Percentiles rank a stretch among this genome's conserved stretches.
phyloP scores from a whole-genome alignment of 1,284 basidiomycete genomes.

The Trichosporon coremiiforme region DNA sequence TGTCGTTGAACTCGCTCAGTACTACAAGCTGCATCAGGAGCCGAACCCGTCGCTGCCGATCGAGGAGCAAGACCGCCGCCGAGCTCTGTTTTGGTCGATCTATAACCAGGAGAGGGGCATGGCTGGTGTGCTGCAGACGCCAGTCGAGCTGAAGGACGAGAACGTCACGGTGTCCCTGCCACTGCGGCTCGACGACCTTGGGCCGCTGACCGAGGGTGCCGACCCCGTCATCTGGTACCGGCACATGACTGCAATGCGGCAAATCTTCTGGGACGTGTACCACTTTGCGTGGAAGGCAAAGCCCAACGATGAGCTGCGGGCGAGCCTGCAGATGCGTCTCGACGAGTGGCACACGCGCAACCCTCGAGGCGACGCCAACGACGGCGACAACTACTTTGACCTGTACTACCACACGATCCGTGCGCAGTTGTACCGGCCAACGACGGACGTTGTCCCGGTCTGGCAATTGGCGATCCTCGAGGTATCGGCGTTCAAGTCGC shows the following conservation, averaged over 20 bases:
- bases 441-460: neutral
- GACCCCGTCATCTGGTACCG: constrained; percentile 17
- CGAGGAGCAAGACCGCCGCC: constrained; percentile 22
- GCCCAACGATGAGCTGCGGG: constrained; percentile 1
- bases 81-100: constrained; percentile 21
- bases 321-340: constrained; percentile 10
- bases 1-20: neutral
- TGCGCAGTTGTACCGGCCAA: constrained; percentile 22
- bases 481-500: constrained; percentile 18
- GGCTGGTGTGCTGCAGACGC: neutral
- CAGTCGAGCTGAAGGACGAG: constrained; percentile 13
- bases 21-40: constrained; percentile 19
- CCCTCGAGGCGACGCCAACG: too few species aligned
- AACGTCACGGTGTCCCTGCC: constrained; percentile 21
- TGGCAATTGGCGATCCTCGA: constrained; percentile 17
- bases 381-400: constrained; percentile 21
- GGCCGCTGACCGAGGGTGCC: constrained; percentile 8
- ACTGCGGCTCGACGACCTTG: constrained; percentile 14
- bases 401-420: constrained; percentile 25
- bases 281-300: neutral
- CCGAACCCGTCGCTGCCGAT: neutral
- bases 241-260: constrained; percentile 21
- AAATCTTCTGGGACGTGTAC: constrained; percentile 16
- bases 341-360: constrained; percentile 24
- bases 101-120: constrained; percentile 17